Evolutionary conservation across 1,284 basidiomycete genomes (phyloP).

Genomic region (Apiotrichum brassicae): DNA sequence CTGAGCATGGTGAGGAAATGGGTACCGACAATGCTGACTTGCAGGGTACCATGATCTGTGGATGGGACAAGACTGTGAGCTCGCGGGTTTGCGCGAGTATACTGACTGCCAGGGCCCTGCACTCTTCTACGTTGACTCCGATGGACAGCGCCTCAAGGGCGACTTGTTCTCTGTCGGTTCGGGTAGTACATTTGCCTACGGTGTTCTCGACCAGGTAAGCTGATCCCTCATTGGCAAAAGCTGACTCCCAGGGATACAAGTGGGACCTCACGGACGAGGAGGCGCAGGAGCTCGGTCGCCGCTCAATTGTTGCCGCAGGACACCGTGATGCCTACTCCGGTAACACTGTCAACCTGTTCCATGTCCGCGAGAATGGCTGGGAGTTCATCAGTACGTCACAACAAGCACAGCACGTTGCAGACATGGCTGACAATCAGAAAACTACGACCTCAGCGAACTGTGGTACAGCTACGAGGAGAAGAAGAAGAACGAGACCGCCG

Average conservation of each 20-base stretch:
- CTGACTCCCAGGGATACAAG: constrained; percentile 59
- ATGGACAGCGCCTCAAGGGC: constrained; percentile 90
- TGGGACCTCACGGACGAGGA: constrained; percentile 94
- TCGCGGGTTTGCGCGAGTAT: not conserved
- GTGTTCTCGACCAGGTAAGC: constrained; percentile 80
- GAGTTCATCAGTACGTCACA: constrained; percentile 68
- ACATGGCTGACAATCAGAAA: constrained; percentile 24
- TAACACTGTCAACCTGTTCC: constrained; percentile 92
- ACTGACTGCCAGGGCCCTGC: constrained; percentile 67
- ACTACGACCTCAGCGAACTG: constrained; percentile 47
- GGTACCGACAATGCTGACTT: constrained; percentile 22
- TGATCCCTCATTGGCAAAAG: not conserved
- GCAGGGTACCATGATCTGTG: constrained; percentile 98
- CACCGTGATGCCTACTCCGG: constrained; percentile 98
- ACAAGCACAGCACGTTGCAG: not conserved
- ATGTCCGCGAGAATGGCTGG: constrained; percentile 92
- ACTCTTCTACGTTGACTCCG: constrained; percentile 97
- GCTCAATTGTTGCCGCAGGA: constrained; percentile 95
- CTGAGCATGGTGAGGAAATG: constrained; percentile 74
- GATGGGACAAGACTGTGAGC: constrained; percentile 96
- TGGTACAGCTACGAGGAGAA: constrained; percentile 48
- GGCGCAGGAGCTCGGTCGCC: constrained; percentile 86
- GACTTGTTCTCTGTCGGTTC: constrained; percentile 98
- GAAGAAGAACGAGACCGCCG: constrained; percentile 37
- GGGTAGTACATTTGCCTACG: constrained; percentile 96